Base-by-base conservation (phyloP, 2,329 filamentous ascomycete genomes). In the Apiospora arundinis region DNA sequence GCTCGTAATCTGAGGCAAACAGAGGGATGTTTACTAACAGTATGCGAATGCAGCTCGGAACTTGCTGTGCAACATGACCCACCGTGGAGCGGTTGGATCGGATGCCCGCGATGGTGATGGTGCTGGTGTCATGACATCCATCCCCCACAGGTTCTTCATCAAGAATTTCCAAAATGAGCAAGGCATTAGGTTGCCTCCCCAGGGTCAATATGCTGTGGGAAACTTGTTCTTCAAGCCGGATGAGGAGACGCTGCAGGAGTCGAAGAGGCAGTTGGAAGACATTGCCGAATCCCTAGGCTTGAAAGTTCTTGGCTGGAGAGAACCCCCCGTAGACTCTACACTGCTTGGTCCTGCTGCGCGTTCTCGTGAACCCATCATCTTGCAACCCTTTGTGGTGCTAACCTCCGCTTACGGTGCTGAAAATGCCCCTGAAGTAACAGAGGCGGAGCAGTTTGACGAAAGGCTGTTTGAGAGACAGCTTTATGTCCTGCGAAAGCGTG, bases 181-280 rank as follows among this genome's bases (percentile, higher is more conserved):
- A 80, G 93, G 92, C 81, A 92, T 96, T 80, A 92, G 94, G 83
- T 88, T 99, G 74, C 96, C 96, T 73, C 92, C 93, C 74, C 87
- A 92, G 75, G 96, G 95, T 78, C 94, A 98, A 85, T 99, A 99
- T 85, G 96, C 96, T 73, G 95, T 95, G 78, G 95, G 95, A 78
- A 99, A 99, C 84, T 84, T 99, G 79, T 99, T 99, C 87, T 98
- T 99, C 88, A 98, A 98, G 88, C 96, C 95, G 76, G 95, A 98
- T 81, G 89, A 93, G 80, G 93, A 97, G 85, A 92, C 93, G 76
- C 85, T 98, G 81, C 92, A 95, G 80, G 93, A 97, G 85, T 97
- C 95, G 77, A 95, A 96, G 85, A 89, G 91, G 83, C 93, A 93
- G 82, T 97, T 99, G 86, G 95, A 97, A 90, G 93, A 97, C 81